Conservation (phyloP, 2,329 filamentous ascomycete genomes). For the Aspergillaceae sp. region DNA sequence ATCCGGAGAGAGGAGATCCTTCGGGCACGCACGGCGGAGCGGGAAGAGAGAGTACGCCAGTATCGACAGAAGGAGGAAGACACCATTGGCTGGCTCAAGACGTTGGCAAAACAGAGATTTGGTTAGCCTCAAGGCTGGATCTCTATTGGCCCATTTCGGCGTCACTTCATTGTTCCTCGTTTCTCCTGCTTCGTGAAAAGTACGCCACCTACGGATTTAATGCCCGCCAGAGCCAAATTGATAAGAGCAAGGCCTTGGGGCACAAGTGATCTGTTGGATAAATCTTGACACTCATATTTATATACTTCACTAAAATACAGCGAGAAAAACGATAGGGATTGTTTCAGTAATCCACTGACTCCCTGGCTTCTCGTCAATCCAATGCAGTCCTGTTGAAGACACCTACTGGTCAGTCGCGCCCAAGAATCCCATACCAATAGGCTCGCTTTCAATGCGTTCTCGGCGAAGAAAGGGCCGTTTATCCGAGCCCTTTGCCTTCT, state of each 20-base stretch:
- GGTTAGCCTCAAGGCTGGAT: slow-evolving; percentile 38
- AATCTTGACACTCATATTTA: not conserved
- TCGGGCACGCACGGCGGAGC: slow-evolving; percentile 65
- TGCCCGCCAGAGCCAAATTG: not conserved
- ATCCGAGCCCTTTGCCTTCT: slow-evolving; percentile 1
- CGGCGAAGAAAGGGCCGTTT: slow-evolving; percentile 1
- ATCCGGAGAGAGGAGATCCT: slow-evolving; percentile 71
- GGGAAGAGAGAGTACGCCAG: slow-evolving; percentile 64
- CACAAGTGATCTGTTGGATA: not conserved
- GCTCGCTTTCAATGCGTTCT: slow-evolving; percentile 2
- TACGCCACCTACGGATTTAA: too few species aligned
- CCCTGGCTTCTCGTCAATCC: not conserved
- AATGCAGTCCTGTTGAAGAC: not conserved
- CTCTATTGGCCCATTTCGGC: not conserved
- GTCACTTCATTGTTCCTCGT: too few species aligned
- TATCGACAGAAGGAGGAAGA: slow-evolving; percentile 70
- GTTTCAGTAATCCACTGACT: not conserved
- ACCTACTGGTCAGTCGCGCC: not conserved
- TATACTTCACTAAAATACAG: not conserved
- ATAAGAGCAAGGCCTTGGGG: not conserved
- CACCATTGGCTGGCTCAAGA: slow-evolving; percentile 72
- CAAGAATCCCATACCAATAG: slow-evolving; percentile 3
- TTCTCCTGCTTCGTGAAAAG: too few species aligned
- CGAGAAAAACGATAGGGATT: not conserved
- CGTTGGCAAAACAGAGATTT: slow-evolving; percentile 71